Evolutionary conservation across 805 yeast species (phyloP).

Genomic region (Saccharomycopsis amapae): DNA sequence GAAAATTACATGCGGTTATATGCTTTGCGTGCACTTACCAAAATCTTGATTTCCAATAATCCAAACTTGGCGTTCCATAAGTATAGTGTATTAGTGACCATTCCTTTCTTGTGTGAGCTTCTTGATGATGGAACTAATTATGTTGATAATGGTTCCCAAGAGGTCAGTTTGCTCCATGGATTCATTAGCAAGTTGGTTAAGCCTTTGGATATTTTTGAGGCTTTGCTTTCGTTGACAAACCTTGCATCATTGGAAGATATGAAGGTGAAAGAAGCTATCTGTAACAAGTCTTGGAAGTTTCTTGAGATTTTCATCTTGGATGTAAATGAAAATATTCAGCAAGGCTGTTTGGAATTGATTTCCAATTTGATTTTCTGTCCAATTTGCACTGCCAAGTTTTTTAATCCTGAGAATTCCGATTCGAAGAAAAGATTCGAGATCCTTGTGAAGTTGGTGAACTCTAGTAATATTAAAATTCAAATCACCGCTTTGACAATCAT

Average conservation of each 20-base stretch:
- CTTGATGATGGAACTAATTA: slow-evolving; percentile 33
- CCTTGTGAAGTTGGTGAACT: slow-evolving; percentile 23
- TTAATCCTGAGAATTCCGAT: slow-evolving; percentile 26
- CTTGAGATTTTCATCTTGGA: slow-evolving; percentile 32
- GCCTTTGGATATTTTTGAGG: slow-evolving; percentile 37
- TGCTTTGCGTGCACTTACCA: slow-evolving; percentile 39
- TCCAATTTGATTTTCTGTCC: slow-evolving; percentile 38
- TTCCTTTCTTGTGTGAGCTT: slow-evolving; percentile 44
- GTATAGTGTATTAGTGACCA: slow-evolving; percentile 34
- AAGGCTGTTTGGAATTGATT: slow-evolving; percentile 42
- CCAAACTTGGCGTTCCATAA: slow-evolving; percentile 36
- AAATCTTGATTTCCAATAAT: slow-evolving; percentile 37
- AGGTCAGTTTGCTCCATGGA: neutral
- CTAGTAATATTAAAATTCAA: slow-evolving; percentile 22
- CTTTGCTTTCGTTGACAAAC: slow-evolving; percentile 44
- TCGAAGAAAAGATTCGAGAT: slow-evolving; percentile 22
- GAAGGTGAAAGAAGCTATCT: slow-evolving; percentile 30
- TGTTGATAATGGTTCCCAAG: neutral
- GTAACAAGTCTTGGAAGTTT: slow-evolving; percentile 26
- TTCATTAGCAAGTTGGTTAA: slow-evolving; percentile 21
- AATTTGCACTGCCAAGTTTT: slow-evolving; percentile 23
- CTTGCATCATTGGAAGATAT: slow-evolving; percentile 35
- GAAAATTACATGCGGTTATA: slow-evolving; percentile 24
- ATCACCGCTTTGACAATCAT: slow-evolving; percentile 25
- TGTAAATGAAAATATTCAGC: slow-evolving; percentile 36